A percentile compares a stretch with the other conserved stretches of the same genome.
phyloP scores from a whole-genome alignment of 345 rosid genomes.

The Ceriops decandra region DNA sequence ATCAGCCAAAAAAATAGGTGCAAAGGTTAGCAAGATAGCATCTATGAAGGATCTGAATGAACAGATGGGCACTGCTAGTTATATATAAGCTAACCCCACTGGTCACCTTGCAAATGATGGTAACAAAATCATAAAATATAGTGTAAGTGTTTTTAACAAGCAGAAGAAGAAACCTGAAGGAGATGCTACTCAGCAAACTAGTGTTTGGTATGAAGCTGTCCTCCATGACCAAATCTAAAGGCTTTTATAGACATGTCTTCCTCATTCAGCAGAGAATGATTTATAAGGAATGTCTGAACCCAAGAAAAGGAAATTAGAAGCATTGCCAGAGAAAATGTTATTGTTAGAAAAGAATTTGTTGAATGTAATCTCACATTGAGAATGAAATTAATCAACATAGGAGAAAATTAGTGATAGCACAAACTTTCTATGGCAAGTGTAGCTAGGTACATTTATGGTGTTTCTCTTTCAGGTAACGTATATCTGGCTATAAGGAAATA shows the following conservation, averaged over 20 bases:
- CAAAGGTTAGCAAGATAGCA: no score
- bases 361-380: slow-evolving; percentile 4
- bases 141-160: background rate
- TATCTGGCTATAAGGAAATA: slow-evolving; percentile 9
- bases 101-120: background rate
- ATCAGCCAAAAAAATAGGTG: no score
- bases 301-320: background rate
- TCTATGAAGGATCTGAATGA: background rate
- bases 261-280: background rate
- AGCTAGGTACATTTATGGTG: slow-evolving; percentile 15
- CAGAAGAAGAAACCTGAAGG: background rate
- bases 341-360: slow-evolving; percentile 11
- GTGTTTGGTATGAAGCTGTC: slow-evolving; percentile 1
- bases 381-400: slow-evolving; percentile 12
- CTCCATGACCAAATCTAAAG: background rate
- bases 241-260: background rate
- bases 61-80: background rate
- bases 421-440: slow-evolving; percentile 15
- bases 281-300: slow-evolving; percentile 14
- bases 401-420: slow-evolving; percentile 9
- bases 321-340: background rate
- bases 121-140: background rate
- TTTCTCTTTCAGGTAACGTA: slow-evolving; percentile 8
- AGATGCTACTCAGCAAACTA: background rate
- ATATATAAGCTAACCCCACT: background rate